Base-by-base conservation (phyloP, 2,329 filamentous ascomycete species). In the Phialophora chinensis region DNA sequence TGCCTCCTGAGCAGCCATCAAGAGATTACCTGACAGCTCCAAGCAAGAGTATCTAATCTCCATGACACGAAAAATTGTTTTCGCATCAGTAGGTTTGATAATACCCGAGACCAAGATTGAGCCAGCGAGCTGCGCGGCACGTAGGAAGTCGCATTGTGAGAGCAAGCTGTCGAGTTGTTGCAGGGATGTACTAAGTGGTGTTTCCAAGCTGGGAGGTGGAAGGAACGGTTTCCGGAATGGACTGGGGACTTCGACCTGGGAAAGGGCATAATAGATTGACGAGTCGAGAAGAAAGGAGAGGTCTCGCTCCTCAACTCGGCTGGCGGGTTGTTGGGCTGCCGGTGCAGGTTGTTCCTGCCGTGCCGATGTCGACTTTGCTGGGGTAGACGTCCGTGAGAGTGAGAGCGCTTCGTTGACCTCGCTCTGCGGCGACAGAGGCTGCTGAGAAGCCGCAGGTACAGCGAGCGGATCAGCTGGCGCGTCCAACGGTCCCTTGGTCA, bases 21-120 rank as follows among this genome's bases (percentile, higher is more conserved):
- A 76, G 4, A 86, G 88, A 65, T 90, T 88, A 67, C 91, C 89
- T 54, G 93, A 89, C 1, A 97, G 84, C 47, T 92, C 91, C 6
- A 98, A 83, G 74, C 91, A 96, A 20, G 91, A 88, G 0, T 97
- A 84, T 1, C 94, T 88, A 1, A 89, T 90, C 78, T 97, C 93
- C 1, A 97, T 82, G 17, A 97, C 83, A 47, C 85, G 81, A 73
- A 97, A 92, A 60, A 97, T 91, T 25, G 85, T 82, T 6, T 81
- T 80, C 54, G 87, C 80, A 75, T 94, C 88, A 0, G 77, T 79
- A 8, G 78, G 75, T 7, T 75, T 75, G 38, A 81, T 74, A 25
- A 76, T 57, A 3, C 80, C 76, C 0, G 82, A 80, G 0, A 81
- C 80, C 54, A 82, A 69, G 14, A 81, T 77, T 2, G 76, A 72